Percentiles rank a stretch among this genome's conserved stretches.
phyloP scores from a whole-genome alignment of 306 rosid species.

The Boehmeria nivea region DNA sequence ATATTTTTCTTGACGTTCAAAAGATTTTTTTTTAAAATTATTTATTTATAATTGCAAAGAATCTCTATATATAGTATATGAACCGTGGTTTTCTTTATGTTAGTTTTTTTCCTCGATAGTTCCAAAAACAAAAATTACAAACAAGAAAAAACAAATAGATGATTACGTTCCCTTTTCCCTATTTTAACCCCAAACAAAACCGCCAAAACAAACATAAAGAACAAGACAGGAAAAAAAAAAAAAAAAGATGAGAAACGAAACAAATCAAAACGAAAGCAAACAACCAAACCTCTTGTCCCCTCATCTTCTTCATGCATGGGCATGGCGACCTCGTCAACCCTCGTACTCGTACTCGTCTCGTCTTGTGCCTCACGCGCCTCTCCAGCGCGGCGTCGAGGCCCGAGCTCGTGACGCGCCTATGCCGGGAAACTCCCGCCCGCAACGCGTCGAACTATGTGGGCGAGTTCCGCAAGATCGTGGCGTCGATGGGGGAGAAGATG shows the following conservation, averaged over 20 bases:
- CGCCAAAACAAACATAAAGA: constrained; percentile 12
- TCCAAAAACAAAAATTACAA: too few relatives aligned
- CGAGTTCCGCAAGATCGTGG: not conserved
- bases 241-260: not conserved
- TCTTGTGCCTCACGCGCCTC: not conserved
- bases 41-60: too few relatives aligned
- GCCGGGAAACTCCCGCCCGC: not conserved
- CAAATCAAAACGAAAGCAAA: not conserved
- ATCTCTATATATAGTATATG: too few relatives aligned
- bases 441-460: not conserved
- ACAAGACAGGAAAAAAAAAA: not conserved
- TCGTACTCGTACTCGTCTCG: not conserved
- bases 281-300: not conserved
- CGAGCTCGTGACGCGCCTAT: constrained; percentile 17
- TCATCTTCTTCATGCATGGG: too few relatives aligned
- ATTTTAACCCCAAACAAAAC: constrained; percentile 2
- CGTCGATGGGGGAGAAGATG: constrained; percentile 13
- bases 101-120: not conserved
- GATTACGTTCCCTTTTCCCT: too few relatives aligned
- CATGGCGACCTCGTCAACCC: constrained; percentile 21
- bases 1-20: too few relatives aligned
- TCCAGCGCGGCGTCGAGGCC: not conserved
- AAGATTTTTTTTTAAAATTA: too few relatives aligned
- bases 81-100: not conserved
- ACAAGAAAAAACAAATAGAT: too few relatives aligned